Conservation (phyloP, 2,329 filamentous ascomycete species). For the Talaromyces funiculosus region DNA sequence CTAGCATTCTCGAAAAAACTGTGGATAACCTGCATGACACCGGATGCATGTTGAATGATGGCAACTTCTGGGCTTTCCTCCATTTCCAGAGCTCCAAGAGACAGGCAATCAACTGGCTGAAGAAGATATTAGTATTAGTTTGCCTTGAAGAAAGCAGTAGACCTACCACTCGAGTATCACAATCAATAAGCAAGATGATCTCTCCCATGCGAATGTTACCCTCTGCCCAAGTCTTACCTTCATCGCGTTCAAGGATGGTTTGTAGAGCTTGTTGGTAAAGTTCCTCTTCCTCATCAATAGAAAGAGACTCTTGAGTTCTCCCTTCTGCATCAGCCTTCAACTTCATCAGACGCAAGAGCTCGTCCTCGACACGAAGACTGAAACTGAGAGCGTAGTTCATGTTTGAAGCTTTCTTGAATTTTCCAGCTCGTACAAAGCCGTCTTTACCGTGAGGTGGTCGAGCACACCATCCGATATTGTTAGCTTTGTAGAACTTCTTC, state of each 20-base stretch:
- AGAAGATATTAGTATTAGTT: background rate
- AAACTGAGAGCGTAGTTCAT: slow-evolving; percentile 67
- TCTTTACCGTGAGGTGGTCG: slow-evolving; percentile 39
- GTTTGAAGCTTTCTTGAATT: slow-evolving; percentile 70
- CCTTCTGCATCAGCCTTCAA: slow-evolving; percentile 15
- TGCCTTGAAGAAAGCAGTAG: background rate
- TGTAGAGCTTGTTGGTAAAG: slow-evolving; percentile 26
- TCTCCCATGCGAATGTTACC: slow-evolving; percentile 82
- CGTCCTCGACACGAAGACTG: slow-evolving; percentile 58
- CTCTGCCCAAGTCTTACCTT: slow-evolving; percentile 51
- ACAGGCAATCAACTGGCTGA: slow-evolving; percentile 56
- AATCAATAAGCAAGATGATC: slow-evolving; percentile 67
- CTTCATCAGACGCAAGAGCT: slow-evolving; percentile 40
- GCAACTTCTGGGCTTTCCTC: slow-evolving; percentile 63
- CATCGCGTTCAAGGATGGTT: slow-evolving; percentile 48
- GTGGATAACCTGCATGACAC: slow-evolving; percentile 69
- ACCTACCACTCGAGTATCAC: slow-evolving; percentile 56
- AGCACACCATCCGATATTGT: slow-evolving; percentile 48
- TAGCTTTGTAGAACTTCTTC: slow-evolving; percentile 47
- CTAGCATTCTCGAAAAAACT: slow-evolving; percentile 68
- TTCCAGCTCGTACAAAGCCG: slow-evolving; percentile 52
- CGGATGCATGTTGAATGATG: slow-evolving; percentile 66
- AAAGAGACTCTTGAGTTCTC: slow-evolving; percentile 11
- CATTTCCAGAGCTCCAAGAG: slow-evolving; percentile 70
- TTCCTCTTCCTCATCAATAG: slow-evolving; percentile 39